Percentiles rank a stretch among this genome's conserved stretches.
Conservation (phyloP, 495 filamentous ascomycete species). For the Aspergillus bertholletiae region DNA sequence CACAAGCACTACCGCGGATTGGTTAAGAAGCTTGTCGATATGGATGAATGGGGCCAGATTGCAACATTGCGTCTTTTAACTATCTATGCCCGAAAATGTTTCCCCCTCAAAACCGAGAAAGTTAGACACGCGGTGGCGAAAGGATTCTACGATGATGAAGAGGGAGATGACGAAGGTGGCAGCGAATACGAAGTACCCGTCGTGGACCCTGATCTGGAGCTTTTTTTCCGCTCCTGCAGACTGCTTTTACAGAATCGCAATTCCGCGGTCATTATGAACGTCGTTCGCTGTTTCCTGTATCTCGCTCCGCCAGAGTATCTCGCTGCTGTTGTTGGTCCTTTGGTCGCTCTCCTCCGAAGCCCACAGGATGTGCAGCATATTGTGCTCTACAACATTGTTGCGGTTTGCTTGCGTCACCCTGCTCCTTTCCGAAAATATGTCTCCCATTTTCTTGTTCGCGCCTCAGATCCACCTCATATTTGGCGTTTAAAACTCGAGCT, state of each 20-base stretch:
- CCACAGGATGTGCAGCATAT: slow-evolving; percentile 84
- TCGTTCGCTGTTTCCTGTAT: slow-evolving; percentile 79
- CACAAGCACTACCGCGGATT: slow-evolving; percentile 84
- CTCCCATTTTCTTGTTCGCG: slow-evolving; percentile 80
- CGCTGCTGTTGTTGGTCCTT: slow-evolving; percentile 67
- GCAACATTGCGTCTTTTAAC: slow-evolving; percentile 77
- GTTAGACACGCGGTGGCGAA: slow-evolving; percentile 51
- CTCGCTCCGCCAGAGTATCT: slow-evolving; percentile 75
- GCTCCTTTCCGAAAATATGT: slow-evolving; percentile 77
- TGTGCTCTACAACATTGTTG: slow-evolving; percentile 89
- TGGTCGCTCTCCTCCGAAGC: slow-evolving; percentile 79
- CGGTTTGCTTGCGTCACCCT: slow-evolving; percentile 71
- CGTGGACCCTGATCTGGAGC: slow-evolving; percentile 77
- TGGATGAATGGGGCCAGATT: slow-evolving; percentile 98
- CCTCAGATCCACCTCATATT: slow-evolving; percentile 75
- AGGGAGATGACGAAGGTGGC: slow-evolving; percentile 33
- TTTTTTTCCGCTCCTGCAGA: slow-evolving; percentile 75
- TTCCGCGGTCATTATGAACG: slow-evolving; percentile 84
- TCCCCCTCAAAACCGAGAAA: slow-evolving; percentile 64
- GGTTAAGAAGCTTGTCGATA: slow-evolving; percentile 88
- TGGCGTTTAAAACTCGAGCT: slow-evolving; percentile 90
- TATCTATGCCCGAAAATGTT: slow-evolving; percentile 81
- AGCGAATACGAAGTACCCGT: slow-evolving; percentile 55
- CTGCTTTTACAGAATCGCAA: slow-evolving; percentile 89
- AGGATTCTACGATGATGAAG: slow-evolving; percentile 76